Base-by-base conservation (phyloP, 805 yeast species). In the Saturnispora sekii region DNA sequence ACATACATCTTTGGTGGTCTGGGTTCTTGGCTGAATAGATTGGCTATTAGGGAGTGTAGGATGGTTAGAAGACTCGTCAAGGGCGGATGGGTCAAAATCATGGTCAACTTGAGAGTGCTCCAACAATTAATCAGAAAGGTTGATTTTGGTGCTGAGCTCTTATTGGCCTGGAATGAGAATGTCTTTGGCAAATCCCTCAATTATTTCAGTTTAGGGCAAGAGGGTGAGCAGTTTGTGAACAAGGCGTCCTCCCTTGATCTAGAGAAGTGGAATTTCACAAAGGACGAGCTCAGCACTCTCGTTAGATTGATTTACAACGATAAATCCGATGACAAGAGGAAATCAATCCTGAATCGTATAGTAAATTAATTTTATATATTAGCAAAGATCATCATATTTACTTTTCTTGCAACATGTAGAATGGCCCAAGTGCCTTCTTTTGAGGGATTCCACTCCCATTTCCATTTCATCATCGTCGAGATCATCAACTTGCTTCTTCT, bases 51-150 rank as follows among this genome's bases (percentile, higher is more conserved):
- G 30, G 81, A 78, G 16, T 72, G 84, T 4, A 64, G 65, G 21
- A 61, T 72, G 43, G 66, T 84, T 8, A 59, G 60, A 16, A 69
- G 66, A 40, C 65, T 81, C 53, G 81, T 79, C 57, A 62, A 63
- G 15, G 69, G 72, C 48, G 89, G 90, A 31, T 67, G 81, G 45
- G 72, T 74, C 52, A 72, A 75, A 51, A 64, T 83, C 48, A 63
- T 76, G 47, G 66, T 77, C 52, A 82, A 82, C 56, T 75, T 83
- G 16, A 67, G 77, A 43, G 78, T 82, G 1, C 61, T 82, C 36
- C 87, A 80, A 61, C 89, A 82, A 57, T 74, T 79, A 73, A 68
- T 83, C 45, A 70, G 83, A 48, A 76, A 74, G 48, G 69, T 81
- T 31, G 70, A 48, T 40, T 33, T 32, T 40, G 53, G 47, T 11